Evolutionary conservation across 1,284 basidiomycete species (phyloP), one percentile per base, ranked within the genome.

Genomic region (Sparassis latifolia): DNA sequence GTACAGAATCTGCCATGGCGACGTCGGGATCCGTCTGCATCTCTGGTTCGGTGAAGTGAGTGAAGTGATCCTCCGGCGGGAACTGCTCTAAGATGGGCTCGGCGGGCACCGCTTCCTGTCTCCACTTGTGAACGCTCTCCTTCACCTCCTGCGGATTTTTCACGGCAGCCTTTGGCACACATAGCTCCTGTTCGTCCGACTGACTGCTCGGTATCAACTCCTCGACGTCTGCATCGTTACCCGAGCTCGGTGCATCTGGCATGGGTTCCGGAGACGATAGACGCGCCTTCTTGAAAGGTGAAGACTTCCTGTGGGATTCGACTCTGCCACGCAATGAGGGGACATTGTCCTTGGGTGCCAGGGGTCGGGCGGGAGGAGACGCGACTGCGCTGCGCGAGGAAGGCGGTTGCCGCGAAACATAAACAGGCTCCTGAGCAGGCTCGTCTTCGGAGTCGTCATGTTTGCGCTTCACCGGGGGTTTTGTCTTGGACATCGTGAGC

Each of bases 161-260:
- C 33, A 49, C 51, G 10, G 59, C 44, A 20, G 52, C 42, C 45
- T 57, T 57, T 28, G 69, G 64, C 5, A 70, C 53, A 49, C 71
- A 63, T 49, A 78, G 67, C 49, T 85, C 83, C 46, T 72, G 69
- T 60, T 88, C 86, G 55, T 84, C 80, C 42, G 83, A 82, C 60
- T 85, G 79, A 56, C 84, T 86, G 42, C 79, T 84, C n/a, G 80
- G 82, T 10, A 87, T 69, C 27, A 74, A 59, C 49, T 74, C 69
- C 42, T 61, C 62, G 12, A 52, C 12, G n/a, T 59, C 60, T 12
- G 49, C 47, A 12, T 53, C 55, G 33, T 55, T 48, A 10, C 48
- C 53, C 3, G 58, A 52, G 49, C 52, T 55, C n/a, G 49, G 42
- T 2, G 55, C 7, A 27, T 20, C 48, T 20, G 49, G 35, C 0